These are phyloP conservation scores for Tricholoma furcatifolium DNA, from an alignment of 768 basidiomycete species.

Conservation along the genomic window DNA sequence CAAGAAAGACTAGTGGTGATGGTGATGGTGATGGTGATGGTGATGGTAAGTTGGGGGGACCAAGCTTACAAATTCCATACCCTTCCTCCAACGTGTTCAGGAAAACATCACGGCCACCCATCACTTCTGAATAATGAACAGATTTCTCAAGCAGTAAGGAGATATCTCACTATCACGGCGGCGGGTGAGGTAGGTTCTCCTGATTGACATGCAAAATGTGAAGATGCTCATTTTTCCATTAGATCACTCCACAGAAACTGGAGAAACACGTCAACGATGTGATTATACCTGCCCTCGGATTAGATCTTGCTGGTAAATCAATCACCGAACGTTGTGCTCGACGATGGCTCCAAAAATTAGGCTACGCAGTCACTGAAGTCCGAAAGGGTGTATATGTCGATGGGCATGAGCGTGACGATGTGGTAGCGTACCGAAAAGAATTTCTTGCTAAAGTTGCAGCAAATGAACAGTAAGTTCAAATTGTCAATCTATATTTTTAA, in stretches of 20 bases:
- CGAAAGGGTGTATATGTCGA: neutral
- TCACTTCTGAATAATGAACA: constrained; percentile 17
- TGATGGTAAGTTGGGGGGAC: too few species aligned
- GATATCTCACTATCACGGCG: constrained; percentile 14
- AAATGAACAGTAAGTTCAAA: neutral
- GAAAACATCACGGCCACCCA: constrained; percentile 20
- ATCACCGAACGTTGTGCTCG: neutral
- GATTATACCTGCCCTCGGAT: neutral
- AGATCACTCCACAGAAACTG: too few species aligned
- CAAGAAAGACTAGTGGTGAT: too few species aligned
- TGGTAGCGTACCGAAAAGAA: neutral
- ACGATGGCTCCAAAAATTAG: neutral
- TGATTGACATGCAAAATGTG: too few species aligned
- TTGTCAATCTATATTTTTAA: too few species aligned
- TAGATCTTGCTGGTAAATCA: neutral
- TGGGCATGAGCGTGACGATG: neutral
- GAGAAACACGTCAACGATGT: neutral
- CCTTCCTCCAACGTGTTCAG: constrained; percentile 9
- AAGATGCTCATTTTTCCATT: too few species aligned
- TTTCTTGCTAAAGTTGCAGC: neutral
- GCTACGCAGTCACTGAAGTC: neutral
- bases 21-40: too few species aligned
- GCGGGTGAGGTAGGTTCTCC: constrained; percentile 8
- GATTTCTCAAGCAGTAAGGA: constrained; percentile 10
- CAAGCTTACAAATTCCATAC: too few species aligned